Evolutionary conservation across 441 rosid species (phyloP), one percentile per base, ranked within the genome.

Genomic region (Erysimum cheiri): DNA sequence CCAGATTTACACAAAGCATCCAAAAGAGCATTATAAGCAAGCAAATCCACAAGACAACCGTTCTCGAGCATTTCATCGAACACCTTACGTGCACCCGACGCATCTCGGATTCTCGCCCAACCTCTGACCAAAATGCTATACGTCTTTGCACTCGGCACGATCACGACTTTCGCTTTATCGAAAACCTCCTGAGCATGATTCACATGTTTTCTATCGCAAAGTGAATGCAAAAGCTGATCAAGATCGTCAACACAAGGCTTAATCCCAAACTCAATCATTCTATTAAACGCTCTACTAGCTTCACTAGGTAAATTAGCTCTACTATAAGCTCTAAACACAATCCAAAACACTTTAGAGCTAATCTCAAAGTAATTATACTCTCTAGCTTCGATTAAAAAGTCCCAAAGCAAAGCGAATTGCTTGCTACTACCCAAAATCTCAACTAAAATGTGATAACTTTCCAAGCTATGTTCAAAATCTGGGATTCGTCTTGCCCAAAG

Each of bases 231-330:
- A 55, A 94, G 82, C 70, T 81, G 73, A 61, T 94, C 96, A 13
- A 94, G 73, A 78, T 94, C 98, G 64, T 85, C 69, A 24, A 79
- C 46, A 29, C 78, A 55, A 69, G 96, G 97, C 80, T 69, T 79
- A 28, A 94, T 64, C 10, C 96, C 90, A 78, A 94, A 94, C 84
- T 94, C 97, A 56, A 48, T 48, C 96, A 91, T 94, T 60, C 96
- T 83, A 76, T 73, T 76, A 72, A 86, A 94, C 9, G 96, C 91
- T 46, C 98, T 77, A 52, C 70, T 72, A 1, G 98, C 96, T 74
- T 91, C 98, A 32, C 32, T 49, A 1, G 97, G 97, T 57, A 91
- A 77, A 75, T 87, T 77, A 32, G 92, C 95, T 83, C 84, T 83
- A 32, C 90, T 81, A 39, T 91, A 94, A 48, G 85, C 87, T 77